Conservation (phyloP, 2,329 filamentous ascomycete species). For the Colletotrichum sp. region DNA sequence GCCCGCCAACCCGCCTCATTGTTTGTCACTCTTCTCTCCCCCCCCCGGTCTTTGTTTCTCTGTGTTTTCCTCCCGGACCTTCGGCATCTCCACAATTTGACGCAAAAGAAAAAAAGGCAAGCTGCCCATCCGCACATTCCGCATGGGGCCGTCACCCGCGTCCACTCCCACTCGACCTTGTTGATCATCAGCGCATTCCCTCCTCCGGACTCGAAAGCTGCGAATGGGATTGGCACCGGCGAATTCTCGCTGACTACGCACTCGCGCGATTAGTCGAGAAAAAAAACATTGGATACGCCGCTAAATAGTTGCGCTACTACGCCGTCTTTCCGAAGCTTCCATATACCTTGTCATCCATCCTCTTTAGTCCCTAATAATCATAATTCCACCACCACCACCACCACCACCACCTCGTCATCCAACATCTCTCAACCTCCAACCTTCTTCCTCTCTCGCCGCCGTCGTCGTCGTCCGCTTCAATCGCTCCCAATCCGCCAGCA, state of each 20-base stretch:
- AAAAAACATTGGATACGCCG: neutral
- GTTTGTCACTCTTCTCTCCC: neutral
- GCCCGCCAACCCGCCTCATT: neutral
- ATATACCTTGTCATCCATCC: neutral
- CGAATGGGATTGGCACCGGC: neutral
- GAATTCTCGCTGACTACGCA: neutral
- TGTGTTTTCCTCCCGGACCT: neutral
- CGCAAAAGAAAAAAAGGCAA: neutral
- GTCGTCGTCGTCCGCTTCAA: neutral
- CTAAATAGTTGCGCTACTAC: neutral
- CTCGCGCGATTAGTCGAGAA: neutral
- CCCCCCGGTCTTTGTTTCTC: neutral
- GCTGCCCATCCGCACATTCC: constrained; percentile 5
- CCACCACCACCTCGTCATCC: neutral
- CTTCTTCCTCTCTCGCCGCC: neutral
- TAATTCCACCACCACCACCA: neutral
- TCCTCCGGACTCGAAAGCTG: neutral
- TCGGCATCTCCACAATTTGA: constrained; percentile 16
- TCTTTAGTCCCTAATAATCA: neutral
- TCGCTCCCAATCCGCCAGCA: neutral
- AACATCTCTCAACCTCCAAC: neutral
- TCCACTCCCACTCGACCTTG: neutral
- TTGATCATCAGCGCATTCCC: neutral
- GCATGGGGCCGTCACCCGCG: neutral
- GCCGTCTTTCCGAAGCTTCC: constrained; percentile 13